Conservation (phyloP, 345 rosid genomes). For the Litchi chinensis region DNA sequence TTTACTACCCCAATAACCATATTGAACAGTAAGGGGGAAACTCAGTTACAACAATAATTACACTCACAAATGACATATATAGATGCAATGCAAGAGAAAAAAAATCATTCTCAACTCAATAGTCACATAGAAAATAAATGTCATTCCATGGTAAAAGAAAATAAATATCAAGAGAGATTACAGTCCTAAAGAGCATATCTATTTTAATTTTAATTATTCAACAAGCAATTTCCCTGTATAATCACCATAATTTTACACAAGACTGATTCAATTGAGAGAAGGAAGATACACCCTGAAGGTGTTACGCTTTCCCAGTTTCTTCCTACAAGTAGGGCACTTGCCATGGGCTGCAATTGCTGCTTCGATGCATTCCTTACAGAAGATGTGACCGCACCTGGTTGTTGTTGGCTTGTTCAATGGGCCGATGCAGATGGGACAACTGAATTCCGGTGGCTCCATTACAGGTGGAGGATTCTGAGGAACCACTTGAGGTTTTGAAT, state of each 20-base stretch:
- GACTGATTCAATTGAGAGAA: not conserved
- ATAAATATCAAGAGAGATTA: not conserved
- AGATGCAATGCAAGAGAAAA: too few species aligned
- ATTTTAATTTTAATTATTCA: too few species aligned
- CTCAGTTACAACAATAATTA: too few species aligned
- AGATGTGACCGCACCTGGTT: slow-evolving; percentile 40
- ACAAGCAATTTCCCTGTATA: too few species aligned
- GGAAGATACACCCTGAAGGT: slow-evolving; percentile 34
- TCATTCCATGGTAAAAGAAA: not conserved
- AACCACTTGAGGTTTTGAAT: not conserved
- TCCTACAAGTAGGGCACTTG: slow-evolving; percentile 37
- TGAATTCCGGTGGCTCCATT: slow-evolving; percentile 1
- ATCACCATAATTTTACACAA: not conserved
- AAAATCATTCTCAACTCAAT: too few species aligned
- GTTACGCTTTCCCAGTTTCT: slow-evolving; percentile 22
- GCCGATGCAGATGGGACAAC: slow-evolving; percentile 33
- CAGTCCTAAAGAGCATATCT: not conserved
- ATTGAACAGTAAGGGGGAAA: too few species aligned
- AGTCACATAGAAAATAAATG: too few species aligned
- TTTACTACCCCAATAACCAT: too few species aligned
- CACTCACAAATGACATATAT: too few species aligned
- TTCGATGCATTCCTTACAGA: slow-evolving; percentile 35
- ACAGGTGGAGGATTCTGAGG: not conserved
- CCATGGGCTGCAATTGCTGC: slow-evolving; percentile 20
- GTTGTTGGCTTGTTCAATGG: slow-evolving; percentile 26